Conservation (phyloP, 169 alveolate species). For the Plasmodium ovale region DNA sequence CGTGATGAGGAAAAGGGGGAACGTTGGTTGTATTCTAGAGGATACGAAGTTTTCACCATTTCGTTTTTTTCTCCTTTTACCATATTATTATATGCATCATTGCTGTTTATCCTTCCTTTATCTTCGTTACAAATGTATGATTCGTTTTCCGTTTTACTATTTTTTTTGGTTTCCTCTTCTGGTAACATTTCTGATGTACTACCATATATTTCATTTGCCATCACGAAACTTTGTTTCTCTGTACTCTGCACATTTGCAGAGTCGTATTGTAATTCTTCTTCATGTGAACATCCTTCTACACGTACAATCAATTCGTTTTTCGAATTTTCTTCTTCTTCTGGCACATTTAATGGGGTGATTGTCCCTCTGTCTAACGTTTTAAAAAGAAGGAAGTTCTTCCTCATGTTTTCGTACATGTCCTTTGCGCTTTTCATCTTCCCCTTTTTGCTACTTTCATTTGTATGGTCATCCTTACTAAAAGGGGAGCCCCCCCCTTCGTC, state of each 20-base stretch:
- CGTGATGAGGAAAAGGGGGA: constrained; percentile 4
- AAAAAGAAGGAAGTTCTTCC: constrained; percentile 26
- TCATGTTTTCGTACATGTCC: constrained; percentile 61
- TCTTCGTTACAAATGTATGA: neutral
- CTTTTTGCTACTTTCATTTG: neutral
- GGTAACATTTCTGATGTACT: neutral
- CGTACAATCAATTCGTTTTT: neutral
- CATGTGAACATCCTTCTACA: too few species aligned
- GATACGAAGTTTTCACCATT: neutral
- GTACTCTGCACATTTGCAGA: too few species aligned
- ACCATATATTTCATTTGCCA: too few species aligned
- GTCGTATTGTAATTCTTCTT: too few species aligned
- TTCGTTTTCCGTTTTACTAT: neutral
- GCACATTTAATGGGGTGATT: neutral
- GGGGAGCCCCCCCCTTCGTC: too few species aligned
- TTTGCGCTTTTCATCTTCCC: constrained; percentile 39
- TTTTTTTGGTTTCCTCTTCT: neutral
- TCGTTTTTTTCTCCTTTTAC: constrained; percentile 3
- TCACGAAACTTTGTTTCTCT: too few species aligned
- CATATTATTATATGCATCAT: neutral
- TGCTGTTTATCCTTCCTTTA: neutral
- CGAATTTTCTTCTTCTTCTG: neutral
- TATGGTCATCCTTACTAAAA: neutral
- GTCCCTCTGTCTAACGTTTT: neutral
- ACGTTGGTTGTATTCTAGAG: neutral